These are phyloP conservation scores for Trypanosoma melophagium DNA, from an alignment of 208 protist genomes.

Conservation along the genomic window DNA sequence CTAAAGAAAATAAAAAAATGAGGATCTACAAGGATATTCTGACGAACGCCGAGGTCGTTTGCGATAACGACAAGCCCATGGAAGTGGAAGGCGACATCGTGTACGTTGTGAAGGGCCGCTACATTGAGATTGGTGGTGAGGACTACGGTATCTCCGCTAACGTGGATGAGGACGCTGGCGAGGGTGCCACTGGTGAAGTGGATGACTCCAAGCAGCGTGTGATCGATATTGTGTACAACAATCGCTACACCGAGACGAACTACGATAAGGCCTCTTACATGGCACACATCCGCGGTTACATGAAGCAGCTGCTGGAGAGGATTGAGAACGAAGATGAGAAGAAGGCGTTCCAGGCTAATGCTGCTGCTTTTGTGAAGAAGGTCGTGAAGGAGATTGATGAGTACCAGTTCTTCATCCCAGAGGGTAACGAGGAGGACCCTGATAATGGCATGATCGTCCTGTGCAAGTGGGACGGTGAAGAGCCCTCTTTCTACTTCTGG, in stretches of 20 bases:
- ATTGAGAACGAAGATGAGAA: conserved; percentile 81
- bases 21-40: conserved; percentile 89
- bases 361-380: conserved; percentile 89
- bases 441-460: conserved; percentile 91
- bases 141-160: conserved; percentile 91
- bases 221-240: conserved; percentile 88
- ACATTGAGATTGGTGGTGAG: conserved; percentile 88
- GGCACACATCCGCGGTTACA: conserved; percentile 91
- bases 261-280: conserved; percentile 94
- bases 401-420: conserved; percentile 92
- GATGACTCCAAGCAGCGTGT: conserved; percentile 79
- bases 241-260: conserved; percentile 89
- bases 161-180: conserved; percentile 86
- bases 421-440: conserved; percentile 89
- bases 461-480: conserved; percentile 87
- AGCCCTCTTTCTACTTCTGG: conserved; percentile 88
- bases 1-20: conserved; percentile 38
- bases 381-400: conserved; percentile 91
- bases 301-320: conserved; percentile 86
- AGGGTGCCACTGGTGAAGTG: conserved; percentile 82
- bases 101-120: conserved; percentile 79
- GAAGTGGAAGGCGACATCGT: conserved; percentile 77
- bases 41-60: conserved; percentile 89
- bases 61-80: conserved; percentile 88
- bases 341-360: conserved; percentile 89